phyloP scores from a whole-genome alignment of 116 monocot genomes.

The Phalaenopsis hybrid region DNA sequence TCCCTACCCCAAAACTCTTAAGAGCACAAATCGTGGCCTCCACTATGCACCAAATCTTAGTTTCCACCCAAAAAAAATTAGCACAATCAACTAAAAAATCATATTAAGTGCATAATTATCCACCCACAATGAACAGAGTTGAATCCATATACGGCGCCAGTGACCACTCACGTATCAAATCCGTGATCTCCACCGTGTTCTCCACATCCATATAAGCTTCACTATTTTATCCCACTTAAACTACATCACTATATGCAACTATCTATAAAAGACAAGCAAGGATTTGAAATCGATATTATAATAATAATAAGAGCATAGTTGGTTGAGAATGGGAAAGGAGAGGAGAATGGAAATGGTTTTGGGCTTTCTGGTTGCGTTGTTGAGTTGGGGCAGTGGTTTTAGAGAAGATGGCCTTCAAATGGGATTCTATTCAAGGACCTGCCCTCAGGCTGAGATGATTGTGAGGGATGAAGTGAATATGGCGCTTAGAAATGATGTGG shows the following conservation, averaged over 20 bases:
- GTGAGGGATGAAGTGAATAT: slow-evolving; percentile 34
- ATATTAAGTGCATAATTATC: too few relatives aligned
- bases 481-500: slow-evolving; percentile 16
- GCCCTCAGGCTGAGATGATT: slow-evolving; percentile 48
- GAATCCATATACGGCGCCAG: background rate
- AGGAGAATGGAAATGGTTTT: background rate
- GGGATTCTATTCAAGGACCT: slow-evolving; percentile 34
- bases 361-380: background rate
- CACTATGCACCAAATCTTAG: too few relatives aligned
- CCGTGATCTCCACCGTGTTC: slow-evolving; percentile 11
- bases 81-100: too few relatives aligned
- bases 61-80: too few relatives aligned
- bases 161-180: background rate
- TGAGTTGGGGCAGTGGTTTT: background rate
- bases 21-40: too few relatives aligned
- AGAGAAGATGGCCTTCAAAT: slow-evolving; percentile 16
- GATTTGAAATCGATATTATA: too few relatives aligned
- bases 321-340: background rate
- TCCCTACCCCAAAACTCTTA: too few relatives aligned
- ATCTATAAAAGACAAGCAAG: too few relatives aligned
- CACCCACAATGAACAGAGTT: too few relatives aligned
- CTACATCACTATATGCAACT: too few relatives aligned
- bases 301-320: too few relatives aligned
- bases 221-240: background rate
- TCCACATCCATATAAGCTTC: background rate